Evolutionary conservation across 1,284 basidiomycete species (phyloP), one percentile per base, ranked within the genome.

Genomic region (Cutaneotrichosporon sp.): DNA sequence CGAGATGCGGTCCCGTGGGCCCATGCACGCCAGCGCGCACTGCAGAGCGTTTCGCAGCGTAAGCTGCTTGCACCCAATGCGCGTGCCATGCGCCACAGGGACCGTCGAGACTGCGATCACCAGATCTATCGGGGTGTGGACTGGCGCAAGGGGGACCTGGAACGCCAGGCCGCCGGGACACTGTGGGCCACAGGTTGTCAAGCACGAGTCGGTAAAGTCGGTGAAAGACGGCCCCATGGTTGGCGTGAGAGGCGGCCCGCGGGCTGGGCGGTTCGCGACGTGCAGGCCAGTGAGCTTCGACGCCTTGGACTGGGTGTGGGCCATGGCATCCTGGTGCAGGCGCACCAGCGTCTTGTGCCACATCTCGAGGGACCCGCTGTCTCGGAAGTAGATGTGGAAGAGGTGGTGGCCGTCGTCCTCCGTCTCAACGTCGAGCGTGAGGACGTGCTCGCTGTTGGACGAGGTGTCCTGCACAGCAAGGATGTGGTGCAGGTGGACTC

Each of bases 401-500:
- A 89, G 90, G 67, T 97, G 94, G 58, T 97, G 83, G 38, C 85
- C 84, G 73, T 95, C 92, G 73, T 97, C 92, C 46, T 64, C 54
- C 5, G 69, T 68, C 78, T 95, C 91, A 90, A 97, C 94, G 70
- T 92, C 89, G 72, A 97, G 94, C 7, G 92, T 95, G 67, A 97
- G 83, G 71, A 88, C 92, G 79, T 93, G 84, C 78, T 95, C 91
- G 45, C 87, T 87, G 4, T 85, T 83, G 1, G 88, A 85, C 3
- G 87, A 88, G 27, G 88, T 87, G 63, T 92, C 89, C 20, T 87
- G 86, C 50, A 97, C 89, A 56, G 89, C 87, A 68, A 89, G 88
- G 79, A 98, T 95, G 78, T 97, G 94, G 34, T 89, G 85, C 52
- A 97, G 88, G 78, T 94, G 97, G 69, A 99, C 97, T 43, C 95